Conservation (phyloP, 148 eudicot genomes). For the Vaccinium myrtillus region DNA sequence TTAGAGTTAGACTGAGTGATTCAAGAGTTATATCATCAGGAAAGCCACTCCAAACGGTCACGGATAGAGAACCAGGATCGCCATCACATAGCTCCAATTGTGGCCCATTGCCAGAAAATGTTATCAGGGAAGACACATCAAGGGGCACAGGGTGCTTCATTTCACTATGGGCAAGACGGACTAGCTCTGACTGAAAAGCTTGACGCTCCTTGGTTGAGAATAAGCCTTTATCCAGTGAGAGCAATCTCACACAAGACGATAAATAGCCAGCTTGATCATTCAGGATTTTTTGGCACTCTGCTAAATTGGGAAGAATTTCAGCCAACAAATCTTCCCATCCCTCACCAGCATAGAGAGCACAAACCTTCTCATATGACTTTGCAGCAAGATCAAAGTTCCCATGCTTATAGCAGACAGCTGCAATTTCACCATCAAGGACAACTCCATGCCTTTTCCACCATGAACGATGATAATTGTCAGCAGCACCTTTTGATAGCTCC, state of each 20-base stretch:
- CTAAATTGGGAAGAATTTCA: constrained; percentile 93
- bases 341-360: constrained; percentile 96
- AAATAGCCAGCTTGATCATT: constrained; percentile 94
- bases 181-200: constrained; percentile 84
- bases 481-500: constrained; percentile 88
- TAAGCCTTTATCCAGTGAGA: constrained; percentile 81
- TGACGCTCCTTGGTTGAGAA: constrained; percentile 81
- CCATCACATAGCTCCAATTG: constrained; percentile 90
- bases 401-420: constrained; percentile 75
- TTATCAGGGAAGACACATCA: constrained; percentile 89
- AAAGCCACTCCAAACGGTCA: constrained; percentile 93
- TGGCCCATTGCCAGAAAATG: constrained; percentile 89
- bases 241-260: constrained; percentile 86
- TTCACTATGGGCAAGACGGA: constrained; percentile 82
- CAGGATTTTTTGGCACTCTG: constrained; percentile 86
- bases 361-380: constrained; percentile 86
- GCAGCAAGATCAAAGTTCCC: constrained; percentile 80
- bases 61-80: constrained; percentile 86
- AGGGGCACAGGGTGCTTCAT: constrained; percentile 93
- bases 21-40: constrained; percentile 96
- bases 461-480: constrained; percentile 82
- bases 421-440: constrained; percentile 97
- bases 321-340: constrained; percentile 98
- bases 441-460: constrained; percentile 99
- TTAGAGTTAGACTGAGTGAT: constrained; percentile 80